These are phyloP conservation scores for Nothopassalora personata DNA, from an alignment of 2,329 filamentous ascomycete genomes.

Conservation along the genomic window DNA sequence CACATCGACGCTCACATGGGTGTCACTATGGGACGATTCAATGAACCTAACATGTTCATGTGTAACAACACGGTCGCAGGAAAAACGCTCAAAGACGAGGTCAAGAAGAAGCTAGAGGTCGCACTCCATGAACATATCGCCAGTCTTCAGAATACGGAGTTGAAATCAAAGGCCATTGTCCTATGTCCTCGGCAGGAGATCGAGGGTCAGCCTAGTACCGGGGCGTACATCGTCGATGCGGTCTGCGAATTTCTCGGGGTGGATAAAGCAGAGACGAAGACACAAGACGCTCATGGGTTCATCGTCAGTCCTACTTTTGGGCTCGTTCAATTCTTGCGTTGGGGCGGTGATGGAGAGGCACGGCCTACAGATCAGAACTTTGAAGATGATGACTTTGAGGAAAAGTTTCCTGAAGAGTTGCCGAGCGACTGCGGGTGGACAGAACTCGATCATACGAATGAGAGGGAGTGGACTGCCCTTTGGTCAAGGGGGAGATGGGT, in stretches of 20 bases:
- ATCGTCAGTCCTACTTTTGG: background rate
- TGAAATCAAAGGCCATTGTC: background rate
- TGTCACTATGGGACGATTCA: background rate
- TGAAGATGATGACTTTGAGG: background rate
- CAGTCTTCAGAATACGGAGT: background rate
- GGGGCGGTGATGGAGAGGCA: background rate
- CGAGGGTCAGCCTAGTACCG: background rate
- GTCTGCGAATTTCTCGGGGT: background rate
- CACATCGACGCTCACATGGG: slow-evolving; percentile 7
- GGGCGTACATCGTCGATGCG: background rate
- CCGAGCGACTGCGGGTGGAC: background rate
- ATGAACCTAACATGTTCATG: background rate
- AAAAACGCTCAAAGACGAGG: background rate
- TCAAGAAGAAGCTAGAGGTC: background rate
- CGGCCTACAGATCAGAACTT: background rate
- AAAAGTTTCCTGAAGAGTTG: background rate
- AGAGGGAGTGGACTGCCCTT: background rate
- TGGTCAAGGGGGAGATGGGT: background rate
- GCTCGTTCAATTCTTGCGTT: background rate
- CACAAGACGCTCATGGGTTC: background rate
- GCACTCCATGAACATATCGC: background rate
- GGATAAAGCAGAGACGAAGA: background rate
- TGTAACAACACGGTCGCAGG: background rate
- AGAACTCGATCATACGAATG: background rate
- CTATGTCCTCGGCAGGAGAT: background rate